phyloP scores from a whole-genome alignment of 192 early-diverging fungal species.

The Geranomyces variabilis region DNA sequence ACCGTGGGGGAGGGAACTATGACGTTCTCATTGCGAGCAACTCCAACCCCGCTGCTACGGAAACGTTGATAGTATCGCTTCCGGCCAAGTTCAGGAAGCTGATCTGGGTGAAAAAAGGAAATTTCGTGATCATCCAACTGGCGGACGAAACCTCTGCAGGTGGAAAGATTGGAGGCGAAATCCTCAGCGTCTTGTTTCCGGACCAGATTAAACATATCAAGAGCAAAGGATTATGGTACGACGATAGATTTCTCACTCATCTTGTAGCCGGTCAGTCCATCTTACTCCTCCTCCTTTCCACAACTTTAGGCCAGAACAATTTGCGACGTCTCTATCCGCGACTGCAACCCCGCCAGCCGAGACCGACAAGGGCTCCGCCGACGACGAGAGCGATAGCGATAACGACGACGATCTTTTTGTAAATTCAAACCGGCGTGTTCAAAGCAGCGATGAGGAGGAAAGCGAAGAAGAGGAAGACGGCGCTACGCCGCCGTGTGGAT shows the following conservation, averaged over 20 bases:
- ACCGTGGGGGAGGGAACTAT: constrained; percentile 12
- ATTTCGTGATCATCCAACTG: constrained; percentile 69
- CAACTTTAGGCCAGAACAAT: too few relatives aligned
- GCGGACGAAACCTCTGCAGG: constrained; percentile 48
- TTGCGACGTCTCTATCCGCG: too few relatives aligned
- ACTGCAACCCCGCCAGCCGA: too few relatives aligned
- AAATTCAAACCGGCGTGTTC: constrained; percentile 60
- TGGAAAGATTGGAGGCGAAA: constrained; percentile 77
- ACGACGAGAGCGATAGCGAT: constrained; percentile 20
- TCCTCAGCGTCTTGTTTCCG: constrained; percentile 71
- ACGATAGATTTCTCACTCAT: neutral
- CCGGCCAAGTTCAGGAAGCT: constrained; percentile 79
- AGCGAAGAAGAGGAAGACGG: too few relatives aligned
- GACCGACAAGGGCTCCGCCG: too few relatives aligned
- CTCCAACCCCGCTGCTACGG: neutral
- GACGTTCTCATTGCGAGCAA: neutral
- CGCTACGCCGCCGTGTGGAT: too few relatives aligned
- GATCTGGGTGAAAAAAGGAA: constrained; percentile 83
- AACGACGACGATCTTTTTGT: constrained; percentile 63
- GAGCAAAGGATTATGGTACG: constrained; percentile 60
- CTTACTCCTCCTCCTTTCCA: too few relatives aligned
- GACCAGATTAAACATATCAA: constrained; percentile 75
- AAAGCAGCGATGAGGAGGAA: constrained; percentile 46
- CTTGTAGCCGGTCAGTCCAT: neutral
- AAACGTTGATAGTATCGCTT: constrained; percentile 66